These are phyloP conservation scores for Luffa aegyptiaca DNA, from an alignment of 306 rosid species.

Conservation along the genomic window DNA sequence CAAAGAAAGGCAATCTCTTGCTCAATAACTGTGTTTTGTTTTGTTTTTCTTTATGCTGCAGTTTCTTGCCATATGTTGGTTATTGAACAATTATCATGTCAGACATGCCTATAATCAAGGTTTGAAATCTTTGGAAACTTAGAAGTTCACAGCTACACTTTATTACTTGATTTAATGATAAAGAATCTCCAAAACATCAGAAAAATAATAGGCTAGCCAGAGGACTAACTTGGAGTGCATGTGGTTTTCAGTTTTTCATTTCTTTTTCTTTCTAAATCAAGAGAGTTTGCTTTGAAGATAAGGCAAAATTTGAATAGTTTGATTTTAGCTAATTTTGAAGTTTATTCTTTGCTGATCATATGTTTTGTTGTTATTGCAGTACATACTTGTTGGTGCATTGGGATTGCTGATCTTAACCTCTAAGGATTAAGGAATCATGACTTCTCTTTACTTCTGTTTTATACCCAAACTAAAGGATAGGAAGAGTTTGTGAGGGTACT, in stretches of 20 bases:
- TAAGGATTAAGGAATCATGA: conserved; percentile 11
- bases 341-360: neutral
- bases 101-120: conserved; percentile 66
- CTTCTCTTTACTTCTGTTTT: neutral
- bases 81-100: conserved; percentile 60
- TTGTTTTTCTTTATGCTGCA: conserved; percentile 25
- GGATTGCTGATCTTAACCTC: conserved; percentile 32
- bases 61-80: conserved; percentile 68
- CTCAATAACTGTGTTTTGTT: too few relatives aligned
- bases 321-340: neutral
- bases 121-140: conserved; percentile 17
- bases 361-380: conserved; percentile 28
- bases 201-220: neutral
- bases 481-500: neutral
- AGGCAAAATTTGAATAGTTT: neutral
- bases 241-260: neutral
- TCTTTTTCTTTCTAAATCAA: neutral
- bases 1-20: neutral
- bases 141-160: neutral
- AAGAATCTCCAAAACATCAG: neutral
- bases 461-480: neutral
- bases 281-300: neutral
- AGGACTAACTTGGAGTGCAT: neutral
- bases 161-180: neutral
- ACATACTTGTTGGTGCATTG: conserved; percentile 32